Conservation (phyloP, 2,329 filamentous ascomycete species). For the Ophiocordyceps sinensis region DNA sequence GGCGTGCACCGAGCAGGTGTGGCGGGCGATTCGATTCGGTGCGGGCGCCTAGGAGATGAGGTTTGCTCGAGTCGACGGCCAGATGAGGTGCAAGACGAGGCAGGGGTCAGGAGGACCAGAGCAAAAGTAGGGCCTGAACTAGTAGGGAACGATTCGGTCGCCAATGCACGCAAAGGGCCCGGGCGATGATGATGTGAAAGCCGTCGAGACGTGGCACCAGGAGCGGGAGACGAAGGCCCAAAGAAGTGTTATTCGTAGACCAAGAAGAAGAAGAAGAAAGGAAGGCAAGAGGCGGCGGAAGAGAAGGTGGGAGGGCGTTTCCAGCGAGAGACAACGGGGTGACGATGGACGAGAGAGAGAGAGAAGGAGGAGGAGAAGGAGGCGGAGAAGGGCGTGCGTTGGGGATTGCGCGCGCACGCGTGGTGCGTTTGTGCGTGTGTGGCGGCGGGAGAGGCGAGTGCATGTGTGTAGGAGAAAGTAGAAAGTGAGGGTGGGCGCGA, state of each 20-base stretch:
- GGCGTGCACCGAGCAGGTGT: not conserved
- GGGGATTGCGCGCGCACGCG: not conserved
- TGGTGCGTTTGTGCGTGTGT: not conserved
- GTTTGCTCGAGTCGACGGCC: no score
- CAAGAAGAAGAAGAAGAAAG: not conserved
- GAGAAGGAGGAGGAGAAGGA: not conserved
- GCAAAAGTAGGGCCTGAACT: no score
- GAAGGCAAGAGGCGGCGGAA: not conserved
- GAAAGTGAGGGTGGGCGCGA: not conserved
- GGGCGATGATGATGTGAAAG: no score
- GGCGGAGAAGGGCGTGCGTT: not conserved
- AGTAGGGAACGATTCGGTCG: no score
- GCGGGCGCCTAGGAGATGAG: not conserved
- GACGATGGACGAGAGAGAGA: not conserved
- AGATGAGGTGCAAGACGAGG: no score
- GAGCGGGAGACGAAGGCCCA: no score
- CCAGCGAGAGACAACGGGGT: not conserved
- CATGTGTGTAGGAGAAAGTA: not conserved
- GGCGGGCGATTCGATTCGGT: not conserved
- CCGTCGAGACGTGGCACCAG: no score
- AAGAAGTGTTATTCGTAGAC: not conserved
- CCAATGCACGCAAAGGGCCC: no score
- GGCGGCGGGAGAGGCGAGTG: not conserved
- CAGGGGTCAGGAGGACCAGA: no score
- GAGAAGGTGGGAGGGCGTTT: not conserved